phyloP scores from a whole-genome alignment of 78 protist species.

The Cavenderia fasciculata region DNA sequence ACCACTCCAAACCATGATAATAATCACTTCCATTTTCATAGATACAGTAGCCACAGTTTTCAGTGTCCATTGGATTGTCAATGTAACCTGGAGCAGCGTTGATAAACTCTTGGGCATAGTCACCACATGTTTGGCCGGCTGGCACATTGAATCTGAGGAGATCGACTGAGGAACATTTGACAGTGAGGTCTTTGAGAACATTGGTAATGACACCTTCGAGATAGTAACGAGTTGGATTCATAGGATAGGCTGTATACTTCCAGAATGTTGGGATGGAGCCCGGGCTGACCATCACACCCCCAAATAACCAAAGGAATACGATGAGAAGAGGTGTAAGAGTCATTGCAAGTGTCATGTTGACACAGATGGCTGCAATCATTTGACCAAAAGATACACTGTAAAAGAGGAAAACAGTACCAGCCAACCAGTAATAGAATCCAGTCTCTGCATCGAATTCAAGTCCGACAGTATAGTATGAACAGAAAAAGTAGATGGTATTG shows the following conservation, averaged over 20 bases:
- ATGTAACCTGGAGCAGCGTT: constrained; percentile 11
- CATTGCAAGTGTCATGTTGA: constrained; percentile 7
- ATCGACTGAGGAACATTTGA: constrained; percentile 24
- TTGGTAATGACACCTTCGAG: constrained; percentile 52
- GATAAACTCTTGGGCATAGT: constrained; percentile 5
- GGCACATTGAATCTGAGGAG: constrained; percentile 22
- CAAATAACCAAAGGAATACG: constrained; percentile 37
- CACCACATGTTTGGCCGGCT: background rate
- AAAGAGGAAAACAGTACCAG: background rate
- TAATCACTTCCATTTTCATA: constrained; percentile 59
- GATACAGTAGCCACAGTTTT: constrained; percentile 53
- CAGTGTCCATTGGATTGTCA: background rate
- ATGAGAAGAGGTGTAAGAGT: constrained; percentile 16
- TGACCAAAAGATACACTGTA: constrained; percentile 59
- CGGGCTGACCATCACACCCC: constrained; percentile 48
- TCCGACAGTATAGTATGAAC: constrained; percentile 36
- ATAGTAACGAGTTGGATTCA: constrained; percentile 30
- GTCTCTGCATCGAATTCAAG: background rate
- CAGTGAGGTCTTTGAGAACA: background rate
- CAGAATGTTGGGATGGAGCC: constrained; percentile 7
- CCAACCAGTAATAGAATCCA: constrained; percentile 54
- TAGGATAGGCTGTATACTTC: background rate
- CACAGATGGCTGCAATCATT: constrained; percentile 29
- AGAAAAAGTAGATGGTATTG: constrained; percentile 27
- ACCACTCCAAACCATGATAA: constrained; percentile 22